phyloP scores from a whole-genome alignment of 208 protist genomes.

The Crithidia acanthocephali region DNA sequence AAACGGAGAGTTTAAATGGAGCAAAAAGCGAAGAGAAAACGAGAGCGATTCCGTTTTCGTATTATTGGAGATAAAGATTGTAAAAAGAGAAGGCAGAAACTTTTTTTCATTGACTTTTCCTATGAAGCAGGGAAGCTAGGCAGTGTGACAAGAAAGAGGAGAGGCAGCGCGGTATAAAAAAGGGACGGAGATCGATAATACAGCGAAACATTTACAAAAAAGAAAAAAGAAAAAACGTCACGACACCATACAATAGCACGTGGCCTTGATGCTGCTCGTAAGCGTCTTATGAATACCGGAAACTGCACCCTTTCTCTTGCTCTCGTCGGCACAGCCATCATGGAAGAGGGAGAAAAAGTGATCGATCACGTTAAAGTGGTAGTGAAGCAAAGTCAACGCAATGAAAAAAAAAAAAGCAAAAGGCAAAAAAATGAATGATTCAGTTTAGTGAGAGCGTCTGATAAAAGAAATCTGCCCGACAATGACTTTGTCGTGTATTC shows the following conservation, averaged over 20 bases:
- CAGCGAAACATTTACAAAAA: neutral
- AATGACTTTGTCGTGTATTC: too few species aligned
- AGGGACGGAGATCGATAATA: neutral
- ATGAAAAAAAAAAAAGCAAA: constrained; percentile 12
- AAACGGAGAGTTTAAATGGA: too few species aligned
- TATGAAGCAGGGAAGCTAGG: too few species aligned
- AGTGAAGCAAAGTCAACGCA: neutral
- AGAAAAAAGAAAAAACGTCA: neutral
- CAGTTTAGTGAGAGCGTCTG: too few species aligned
- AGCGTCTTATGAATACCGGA: neutral
- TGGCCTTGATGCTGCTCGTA: neutral
- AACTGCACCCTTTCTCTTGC: neutral
- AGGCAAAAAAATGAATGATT: neutral
- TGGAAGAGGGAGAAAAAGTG: neutral
- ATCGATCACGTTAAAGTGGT: too few species aligned
- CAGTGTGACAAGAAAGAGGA: too few species aligned
- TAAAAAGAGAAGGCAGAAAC: too few species aligned
- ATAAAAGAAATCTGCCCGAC: too few species aligned
- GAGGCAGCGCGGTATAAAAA: too few species aligned
- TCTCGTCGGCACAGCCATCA: neutral
- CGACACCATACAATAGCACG: neutral
- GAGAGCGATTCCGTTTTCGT: constrained; percentile 13
- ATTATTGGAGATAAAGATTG: neutral
- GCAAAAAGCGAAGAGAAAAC: constrained; percentile 12
- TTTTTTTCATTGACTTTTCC: too few species aligned